Evolutionary conservation across 257 asterid genomes (phyloP).

Genomic region (Scutellaria minor): DNA sequence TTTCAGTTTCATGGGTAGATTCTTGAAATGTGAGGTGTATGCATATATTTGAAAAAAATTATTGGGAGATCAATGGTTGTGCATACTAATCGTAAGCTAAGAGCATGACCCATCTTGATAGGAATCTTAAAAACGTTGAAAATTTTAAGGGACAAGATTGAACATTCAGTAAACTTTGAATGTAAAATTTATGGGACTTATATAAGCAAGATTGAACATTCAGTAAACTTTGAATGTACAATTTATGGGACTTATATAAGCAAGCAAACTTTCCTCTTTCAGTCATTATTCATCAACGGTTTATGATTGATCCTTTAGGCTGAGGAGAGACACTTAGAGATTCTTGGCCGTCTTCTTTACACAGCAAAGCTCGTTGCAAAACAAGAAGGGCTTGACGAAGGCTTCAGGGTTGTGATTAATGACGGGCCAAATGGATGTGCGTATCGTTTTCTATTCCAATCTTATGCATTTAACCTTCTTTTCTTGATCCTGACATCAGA

Average conservation of each 20-base stretch:
- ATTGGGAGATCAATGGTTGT: background rate
- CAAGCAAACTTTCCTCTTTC: background rate
- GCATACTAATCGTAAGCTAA: background rate
- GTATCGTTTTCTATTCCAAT: conserved; percentile 31
- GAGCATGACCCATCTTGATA: background rate
- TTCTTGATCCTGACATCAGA: conserved; percentile 27
- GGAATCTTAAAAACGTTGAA: background rate
- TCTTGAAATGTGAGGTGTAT: background rate
- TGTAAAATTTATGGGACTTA: background rate
- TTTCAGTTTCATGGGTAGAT: background rate
- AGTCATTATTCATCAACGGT: background rate
- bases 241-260: background rate
- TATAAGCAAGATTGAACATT: background rate
- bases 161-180: background rate
- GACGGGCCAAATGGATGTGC: conserved; percentile 90
- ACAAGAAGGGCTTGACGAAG: conserved; percentile 89
- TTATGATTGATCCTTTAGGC: conserved; percentile 52
- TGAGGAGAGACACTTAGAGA: conserved; percentile 75
- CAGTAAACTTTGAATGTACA: too few relatives aligned
- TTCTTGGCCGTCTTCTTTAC: conserved; percentile 85
- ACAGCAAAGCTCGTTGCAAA: conserved; percentile 85
- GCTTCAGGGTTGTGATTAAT: conserved; percentile 85
- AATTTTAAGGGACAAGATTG: background rate
- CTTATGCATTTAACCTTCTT: background rate
- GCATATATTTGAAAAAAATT: background rate